Evolutionary conservation across 2,329 filamentous ascomycete genomes (phyloP).

Genomic region (Talaromyces sp.): DNA sequence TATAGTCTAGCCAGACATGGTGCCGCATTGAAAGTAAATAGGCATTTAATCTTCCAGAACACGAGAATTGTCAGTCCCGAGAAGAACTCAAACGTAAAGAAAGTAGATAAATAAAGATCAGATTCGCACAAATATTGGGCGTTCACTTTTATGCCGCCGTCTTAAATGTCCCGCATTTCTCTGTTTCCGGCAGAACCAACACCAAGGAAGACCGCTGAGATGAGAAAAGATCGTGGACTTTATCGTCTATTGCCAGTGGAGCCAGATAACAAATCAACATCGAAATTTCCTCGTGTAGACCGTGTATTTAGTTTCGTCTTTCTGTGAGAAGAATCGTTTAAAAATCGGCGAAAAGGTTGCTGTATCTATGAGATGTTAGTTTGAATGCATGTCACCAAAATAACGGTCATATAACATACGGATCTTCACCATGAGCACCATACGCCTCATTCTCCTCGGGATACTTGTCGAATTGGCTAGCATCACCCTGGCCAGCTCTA

Average conservation of each 20-base stretch:
- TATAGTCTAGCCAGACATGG: background rate
- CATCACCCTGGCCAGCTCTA: constrained; percentile 86
- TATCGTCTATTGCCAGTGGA: background rate
- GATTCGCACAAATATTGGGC: background rate
- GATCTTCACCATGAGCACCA: constrained; percentile 69
- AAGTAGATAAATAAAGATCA: background rate
- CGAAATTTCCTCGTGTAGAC: background rate
- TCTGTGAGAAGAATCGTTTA: background rate
- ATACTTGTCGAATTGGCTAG: constrained; percentile 96
- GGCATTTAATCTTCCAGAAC: background rate
- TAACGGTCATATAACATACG: constrained; percentile 57
- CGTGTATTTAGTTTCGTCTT: background rate
- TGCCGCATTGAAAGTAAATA: background rate
- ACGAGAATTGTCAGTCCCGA: background rate
- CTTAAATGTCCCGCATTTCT: background rate
- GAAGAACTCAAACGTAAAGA: background rate
- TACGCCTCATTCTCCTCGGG: constrained; percentile 95
- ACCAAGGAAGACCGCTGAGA: background rate
- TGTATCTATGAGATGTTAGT: constrained; percentile 49
- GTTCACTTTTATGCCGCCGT: background rate
- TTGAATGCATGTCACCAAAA: background rate
- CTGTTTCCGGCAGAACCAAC: background rate
- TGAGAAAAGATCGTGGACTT: background rate
- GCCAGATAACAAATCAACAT: background rate
- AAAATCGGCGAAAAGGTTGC: constrained; percentile 70